These are phyloP conservation scores for Solanum bulbocastanum DNA, from an alignment of 257 asterid species.

Conservation along the genomic window DNA sequence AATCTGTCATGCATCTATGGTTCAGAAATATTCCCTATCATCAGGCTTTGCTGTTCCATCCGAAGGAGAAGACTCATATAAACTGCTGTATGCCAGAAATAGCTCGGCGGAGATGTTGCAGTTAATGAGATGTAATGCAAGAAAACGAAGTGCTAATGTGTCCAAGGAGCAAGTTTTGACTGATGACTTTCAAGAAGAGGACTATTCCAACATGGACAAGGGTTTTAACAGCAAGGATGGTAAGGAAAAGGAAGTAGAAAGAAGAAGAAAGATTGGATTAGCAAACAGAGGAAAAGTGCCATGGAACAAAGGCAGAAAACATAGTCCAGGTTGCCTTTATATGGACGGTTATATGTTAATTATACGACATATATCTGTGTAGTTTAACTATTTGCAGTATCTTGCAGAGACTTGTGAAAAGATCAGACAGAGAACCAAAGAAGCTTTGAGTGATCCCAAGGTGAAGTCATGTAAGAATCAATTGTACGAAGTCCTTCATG, in stretches of 20 bases:
- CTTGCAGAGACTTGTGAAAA: conserved; percentile 66
- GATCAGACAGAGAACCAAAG: conserved; percentile 66
- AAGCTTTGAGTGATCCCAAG: conserved; percentile 97
- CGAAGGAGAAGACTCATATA: conserved; percentile 7
- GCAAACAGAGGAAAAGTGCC: conserved; percentile 81
- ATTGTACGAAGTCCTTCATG: background rate
- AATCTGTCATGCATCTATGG: conserved; percentile 5
- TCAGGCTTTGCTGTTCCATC: conserved; percentile 17
- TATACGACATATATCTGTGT: background rate
- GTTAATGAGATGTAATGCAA: conserved; percentile 17
- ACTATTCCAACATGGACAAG: background rate
- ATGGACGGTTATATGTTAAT: background rate
- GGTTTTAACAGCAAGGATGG: conserved; percentile 12
- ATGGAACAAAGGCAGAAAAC: conserved; percentile 87
- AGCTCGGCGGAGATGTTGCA: conserved; percentile 6
- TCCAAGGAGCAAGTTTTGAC: conserved; percentile 8
- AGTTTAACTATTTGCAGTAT: background rate
- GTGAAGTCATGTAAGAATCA: conserved; percentile 98
- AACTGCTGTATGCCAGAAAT: conserved; percentile 17
- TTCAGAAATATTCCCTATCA: conserved; percentile 19
- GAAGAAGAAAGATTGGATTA: conserved; percentile 25
- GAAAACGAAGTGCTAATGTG: conserved; percentile 3
- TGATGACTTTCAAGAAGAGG: conserved; percentile 8
- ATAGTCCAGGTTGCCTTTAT: conserved; percentile 52
- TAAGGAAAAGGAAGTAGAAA: conserved; percentile 16